A percentile compares a stretch with the other conserved stretches of the same genome.
phyloP scores from a whole-genome alignment of 805 yeast genomes.

The Cephaloascus fragrans region DNA sequence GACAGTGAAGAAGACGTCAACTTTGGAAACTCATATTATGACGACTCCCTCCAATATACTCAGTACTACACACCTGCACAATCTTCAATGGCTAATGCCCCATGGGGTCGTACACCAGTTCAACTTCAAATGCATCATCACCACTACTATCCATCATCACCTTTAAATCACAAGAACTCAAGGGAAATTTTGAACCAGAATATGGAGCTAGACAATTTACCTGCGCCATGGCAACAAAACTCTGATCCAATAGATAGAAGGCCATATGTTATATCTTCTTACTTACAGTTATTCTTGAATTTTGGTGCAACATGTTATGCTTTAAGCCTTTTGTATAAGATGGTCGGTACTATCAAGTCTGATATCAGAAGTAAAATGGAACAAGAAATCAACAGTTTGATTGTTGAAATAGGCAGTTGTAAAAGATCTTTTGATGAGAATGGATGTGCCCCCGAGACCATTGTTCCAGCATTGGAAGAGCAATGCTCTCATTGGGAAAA shows the following conservation, averaged over 20 bases:
- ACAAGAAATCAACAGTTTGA: slow-evolving; percentile 32
- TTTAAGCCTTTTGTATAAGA: slow-evolving; percentile 29
- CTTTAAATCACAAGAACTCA: not conserved
- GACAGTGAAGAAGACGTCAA: no score
- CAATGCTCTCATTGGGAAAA: slow-evolving; percentile 54
- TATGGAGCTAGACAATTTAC: slow-evolving; percentile 18
- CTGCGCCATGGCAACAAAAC: slow-evolving; percentile 48
- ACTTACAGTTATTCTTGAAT: slow-evolving; percentile 48
- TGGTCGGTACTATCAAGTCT: slow-evolving; percentile 36
- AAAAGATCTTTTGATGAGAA: slow-evolving; percentile 41
- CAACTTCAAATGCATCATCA: slow-evolving; percentile 30
- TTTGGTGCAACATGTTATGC: slow-evolving; percentile 33
- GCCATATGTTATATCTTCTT: slow-evolving; percentile 52
- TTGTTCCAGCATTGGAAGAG: slow-evolving; percentile 48
- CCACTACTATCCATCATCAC: slow-evolving; percentile 24
- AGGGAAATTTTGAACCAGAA: not conserved
- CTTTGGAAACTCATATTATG: no score
- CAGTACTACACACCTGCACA: not conserved
- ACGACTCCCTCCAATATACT: no score
- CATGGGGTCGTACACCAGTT: slow-evolving; percentile 7
- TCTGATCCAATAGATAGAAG: slow-evolving; percentile 42
- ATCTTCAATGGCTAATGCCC: not conserved
- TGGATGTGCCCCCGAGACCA: slow-evolving; percentile 42
- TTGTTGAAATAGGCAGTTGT: slow-evolving; percentile 47
- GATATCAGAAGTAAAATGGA: slow-evolving; percentile 47